Base-by-base conservation (phyloP, 108 stramenopile species). In the Ochromonas danica region DNA sequence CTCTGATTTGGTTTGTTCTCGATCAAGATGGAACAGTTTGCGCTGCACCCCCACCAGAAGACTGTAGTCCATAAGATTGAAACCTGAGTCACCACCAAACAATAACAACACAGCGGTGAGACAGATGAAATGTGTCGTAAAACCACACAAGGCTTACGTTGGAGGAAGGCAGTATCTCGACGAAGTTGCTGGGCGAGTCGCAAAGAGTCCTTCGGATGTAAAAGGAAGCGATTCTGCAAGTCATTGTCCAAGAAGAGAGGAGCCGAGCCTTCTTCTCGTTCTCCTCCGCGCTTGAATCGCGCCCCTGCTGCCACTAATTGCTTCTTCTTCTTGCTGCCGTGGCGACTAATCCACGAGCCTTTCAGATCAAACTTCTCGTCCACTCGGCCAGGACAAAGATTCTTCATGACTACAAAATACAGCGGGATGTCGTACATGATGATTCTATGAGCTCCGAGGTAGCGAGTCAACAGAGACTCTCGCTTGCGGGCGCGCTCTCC, bases 321-420 rank as follows among this genome's bases (percentile, higher is more conserved):
- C 63, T 67, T 67, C 35, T 28, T 36, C 27, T 25, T 28, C 25
- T 67, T 31, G 63, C 63, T 60, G 3, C 72, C 72, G 31, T 75
- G 72, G 14, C 72, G 72, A 75, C 38, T 75, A 36, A 75, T 33
- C 72, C 72, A 75, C 14, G 72, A 75, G 3, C 72, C 72, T 75
- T 75, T 75, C 51, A 75, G 38, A 42, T 75, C 72, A 33, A 41
- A 75, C 40, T 60, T 45, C 51, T 75, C 72, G 30, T 45, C 43
- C 14, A 75, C 72, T 36, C 6, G 3, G 6, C 14, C 6, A 6
- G 63, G 63, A 33, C 63, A 67, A 22, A 67, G 6, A 60, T 75
- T 75, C 72, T 30, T 30, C 72, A 75, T 75, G n/a, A 75, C 72
- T 22, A 75, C 72, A 33, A 75, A 75, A 60, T 75, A 75, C 40